These are phyloP conservation scores for Pouteria campechiana DNA, from an alignment of 179 eudicot species.

Conservation along the genomic window DNA sequence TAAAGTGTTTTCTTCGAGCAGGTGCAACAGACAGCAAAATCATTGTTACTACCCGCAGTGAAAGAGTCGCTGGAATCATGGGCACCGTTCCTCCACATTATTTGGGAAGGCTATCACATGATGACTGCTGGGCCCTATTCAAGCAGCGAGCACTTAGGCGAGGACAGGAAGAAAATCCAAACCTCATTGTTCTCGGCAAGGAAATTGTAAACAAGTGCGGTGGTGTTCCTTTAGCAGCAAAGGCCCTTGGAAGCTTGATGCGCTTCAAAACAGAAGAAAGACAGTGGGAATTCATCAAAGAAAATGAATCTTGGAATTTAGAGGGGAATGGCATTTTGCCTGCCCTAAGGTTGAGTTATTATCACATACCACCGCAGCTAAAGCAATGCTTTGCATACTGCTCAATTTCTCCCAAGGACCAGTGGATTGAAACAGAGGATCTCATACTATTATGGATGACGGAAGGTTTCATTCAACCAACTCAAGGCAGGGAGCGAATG, in stretches of 20 bases:
- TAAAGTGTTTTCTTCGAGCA: constrained; percentile 2
- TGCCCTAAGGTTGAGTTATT: constrained; percentile 8
- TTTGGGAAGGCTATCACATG: neutral
- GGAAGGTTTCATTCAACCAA: constrained; percentile 17
- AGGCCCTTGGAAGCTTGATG: constrained; percentile 12
- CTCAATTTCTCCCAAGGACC: constrained; percentile 11
- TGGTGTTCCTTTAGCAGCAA: constrained; percentile 12
- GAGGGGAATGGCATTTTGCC: constrained; percentile 2
- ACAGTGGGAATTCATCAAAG: constrained; percentile 8
- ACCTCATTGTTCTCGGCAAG: constrained; percentile 1
- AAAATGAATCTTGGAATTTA: constrained; percentile 19
- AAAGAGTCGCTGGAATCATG: constrained; percentile 4
- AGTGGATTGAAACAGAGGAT: constrained; percentile 9
- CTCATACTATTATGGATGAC: constrained; percentile 20
- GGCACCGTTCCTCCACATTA: neutral
- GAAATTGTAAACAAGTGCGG: constrained; percentile 13
- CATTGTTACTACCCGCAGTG: constrained; percentile 7
- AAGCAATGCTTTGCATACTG: constrained; percentile 14
- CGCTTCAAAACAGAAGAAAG: neutral
- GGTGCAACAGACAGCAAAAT: constrained; percentile 4
- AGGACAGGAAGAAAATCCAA: neutral
- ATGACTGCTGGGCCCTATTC: constrained; percentile 6
- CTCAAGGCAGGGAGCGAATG: constrained; percentile 3
- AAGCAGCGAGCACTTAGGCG: constrained; percentile 3
- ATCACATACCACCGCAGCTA: constrained; percentile 7